These are phyloP conservation scores for Colletotrichum neosansevieriae DNA, from an alignment of 2,329 filamentous ascomycete genomes.

Conservation along the genomic window DNA sequence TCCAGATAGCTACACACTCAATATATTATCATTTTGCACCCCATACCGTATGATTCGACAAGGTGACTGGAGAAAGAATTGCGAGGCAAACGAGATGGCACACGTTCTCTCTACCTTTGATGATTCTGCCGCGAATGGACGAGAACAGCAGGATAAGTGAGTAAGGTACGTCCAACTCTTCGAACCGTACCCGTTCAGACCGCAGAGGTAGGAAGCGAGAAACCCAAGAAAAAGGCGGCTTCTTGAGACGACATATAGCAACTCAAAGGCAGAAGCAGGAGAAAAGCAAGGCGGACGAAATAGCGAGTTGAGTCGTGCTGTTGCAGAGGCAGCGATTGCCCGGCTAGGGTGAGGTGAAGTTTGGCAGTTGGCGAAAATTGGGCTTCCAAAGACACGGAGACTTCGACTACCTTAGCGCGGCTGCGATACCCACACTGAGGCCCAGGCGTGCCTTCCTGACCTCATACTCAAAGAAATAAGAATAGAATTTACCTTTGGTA, in stretches of 20 bases:
- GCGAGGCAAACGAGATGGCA: too few species aligned
- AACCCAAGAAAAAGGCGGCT: neutral
- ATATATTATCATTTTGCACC: too few species aligned
- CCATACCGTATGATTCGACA: too few species aligned
- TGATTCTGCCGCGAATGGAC: too few species aligned
- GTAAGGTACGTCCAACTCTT: neutral
- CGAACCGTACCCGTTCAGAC: neutral
- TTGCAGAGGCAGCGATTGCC: constrained; percentile 18
- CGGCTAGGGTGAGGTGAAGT: constrained; percentile 8
- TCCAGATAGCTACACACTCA: too few species aligned
- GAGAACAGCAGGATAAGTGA: too few species aligned
- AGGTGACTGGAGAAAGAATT: too few species aligned
- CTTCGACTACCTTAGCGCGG: neutral
- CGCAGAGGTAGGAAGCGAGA: neutral
- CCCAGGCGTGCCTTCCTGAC: constrained; percentile 23
- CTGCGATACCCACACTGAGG: constrained; percentile 4
- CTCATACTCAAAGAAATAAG: constrained; percentile 24
- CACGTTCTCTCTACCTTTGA: too few species aligned
- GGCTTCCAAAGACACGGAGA: neutral
- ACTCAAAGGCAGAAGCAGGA: constrained; percentile 16
- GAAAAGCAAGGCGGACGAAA: constrained; percentile 19
- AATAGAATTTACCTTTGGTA: too few species aligned
- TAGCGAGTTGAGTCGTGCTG: neutral
- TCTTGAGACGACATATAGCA: constrained; percentile 11
- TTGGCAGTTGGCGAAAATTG: constrained; percentile 1